Evolutionary conservation across 2,329 filamentous ascomycete species (phyloP), one percentile per base, ranked within the genome.

Genomic region (Myriosclerotinia duriaeana): DNA sequence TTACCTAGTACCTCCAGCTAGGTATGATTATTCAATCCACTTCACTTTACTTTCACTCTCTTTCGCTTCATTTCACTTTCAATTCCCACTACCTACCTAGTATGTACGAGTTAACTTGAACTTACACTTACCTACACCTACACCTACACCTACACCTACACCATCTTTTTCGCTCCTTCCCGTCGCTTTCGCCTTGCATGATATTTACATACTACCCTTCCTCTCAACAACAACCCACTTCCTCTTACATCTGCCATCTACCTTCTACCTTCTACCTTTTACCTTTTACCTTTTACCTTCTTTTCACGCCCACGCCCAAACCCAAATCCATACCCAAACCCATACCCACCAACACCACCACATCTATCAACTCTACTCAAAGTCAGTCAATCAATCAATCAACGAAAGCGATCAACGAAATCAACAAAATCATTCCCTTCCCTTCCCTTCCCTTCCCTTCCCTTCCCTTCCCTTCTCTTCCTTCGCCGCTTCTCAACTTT

Each of bases 181-280:
- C 42, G 42, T 42, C 30, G 42, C 54, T 17, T 38, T 56, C 17
- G 54, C 54, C 54, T 42, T 56, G 54, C 56, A 26, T 36, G 17
- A 20, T 34, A 30, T 20, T 60, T 20, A 34, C 22, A 40, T 40
- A 14, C 52, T 44, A 3, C 34, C 20, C 38, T 44, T 30, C 22
- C 22, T 44, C 38, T 44, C 38, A 44, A 58, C 9, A 44, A 58
- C 9, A 14, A 42, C 40, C 40, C 2, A 42, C 40, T 15, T 42
- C 4, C 9, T 12, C 38, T 40, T 42, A 42, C 40, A 9, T 42
- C 6, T 20, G 38, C 38, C 7, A 2, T 11, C 38, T 42, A n/a
- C 36, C 36, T 8, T 50, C 48, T 15, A 20, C 54, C 40, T 4
- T 15, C 40, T 4, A 50, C 48, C 36, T 8, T 17, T 30, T 34